Percentiles rank a stretch among this genome's conserved stretches.
Evolutionary conservation across 2,329 filamentous ascomycete genomes (phyloP).

Genomic region (Sclerotiophoma versabilis): DNA sequence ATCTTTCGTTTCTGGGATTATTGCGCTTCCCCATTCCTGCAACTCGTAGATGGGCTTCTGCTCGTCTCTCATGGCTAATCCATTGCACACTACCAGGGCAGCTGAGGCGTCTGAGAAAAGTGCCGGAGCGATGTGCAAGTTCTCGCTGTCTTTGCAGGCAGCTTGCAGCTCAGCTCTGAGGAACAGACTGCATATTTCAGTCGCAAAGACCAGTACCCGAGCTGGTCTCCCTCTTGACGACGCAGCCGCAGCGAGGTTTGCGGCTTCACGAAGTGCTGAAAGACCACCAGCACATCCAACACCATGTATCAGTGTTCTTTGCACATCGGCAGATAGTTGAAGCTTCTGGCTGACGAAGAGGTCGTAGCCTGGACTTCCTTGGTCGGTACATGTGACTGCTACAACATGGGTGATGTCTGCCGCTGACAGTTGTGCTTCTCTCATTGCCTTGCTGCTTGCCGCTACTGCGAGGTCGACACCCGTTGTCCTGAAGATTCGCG

Average conservation of each 20-base stretch:
- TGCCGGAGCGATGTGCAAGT: constrained; percentile 69
- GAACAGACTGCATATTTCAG: constrained; percentile 62
- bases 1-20: constrained; percentile 66
- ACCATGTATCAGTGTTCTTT: constrained; percentile 47
- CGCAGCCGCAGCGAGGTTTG: constrained; percentile 70
- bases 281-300: constrained; percentile 52
- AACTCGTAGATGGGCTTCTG: constrained; percentile 62
- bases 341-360: constrained; percentile 46
- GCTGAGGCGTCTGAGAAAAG: constrained; percentile 77
- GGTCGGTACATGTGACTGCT: constrained; percentile 49
- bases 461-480: constrained; percentile 41
- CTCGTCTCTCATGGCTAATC: constrained; percentile 55
- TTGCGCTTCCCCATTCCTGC: constrained; percentile 69
- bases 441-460: constrained; percentile 45
- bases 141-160: constrained; percentile 56
- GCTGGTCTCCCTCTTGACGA: constrained; percentile 66
- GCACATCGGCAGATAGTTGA: constrained; percentile 35
- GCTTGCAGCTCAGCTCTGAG: constrained; percentile 71
- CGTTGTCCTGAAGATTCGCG: constrained; percentile 33
- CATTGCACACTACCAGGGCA: constrained; percentile 69
- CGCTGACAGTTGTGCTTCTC: constrained; percentile 32
- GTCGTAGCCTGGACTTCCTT: constrained; percentile 51
- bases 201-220: constrained; percentile 69
- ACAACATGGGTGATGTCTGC: constrained; percentile 49
- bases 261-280: constrained; percentile 54